Percentiles rank a stretch among this genome's conserved stretches.
Evolutionary conservation across 78 protist species (phyloP).

Genomic region (Dictyostelium intermedium): DNA sequence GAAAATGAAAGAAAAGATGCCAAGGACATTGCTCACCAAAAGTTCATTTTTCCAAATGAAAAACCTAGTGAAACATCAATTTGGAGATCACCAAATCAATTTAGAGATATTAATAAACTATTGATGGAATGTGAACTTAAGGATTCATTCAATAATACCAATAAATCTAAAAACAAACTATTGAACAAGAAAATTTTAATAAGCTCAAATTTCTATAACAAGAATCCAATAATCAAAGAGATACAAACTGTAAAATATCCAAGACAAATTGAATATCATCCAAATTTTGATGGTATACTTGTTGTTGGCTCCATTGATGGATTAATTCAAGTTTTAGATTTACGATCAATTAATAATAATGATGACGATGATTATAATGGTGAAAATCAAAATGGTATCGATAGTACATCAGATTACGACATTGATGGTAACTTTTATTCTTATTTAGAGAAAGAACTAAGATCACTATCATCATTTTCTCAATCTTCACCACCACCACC

Average conservation of each 20-base stretch:
- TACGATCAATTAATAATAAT: background rate
- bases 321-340: background rate
- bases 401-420: background rate
- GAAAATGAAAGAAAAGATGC: background rate
- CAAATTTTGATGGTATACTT: background rate
- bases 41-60: background rate
- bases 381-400: background rate
- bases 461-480: background rate
- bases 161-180: background rate
- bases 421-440: background rate
- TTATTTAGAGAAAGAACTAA: background rate
- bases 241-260: background rate
- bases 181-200: background rate
- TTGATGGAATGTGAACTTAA: background rate
- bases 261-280: slow-evolving; percentile 2
- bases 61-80: background rate
- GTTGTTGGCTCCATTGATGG: background rate
- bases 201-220: background rate
- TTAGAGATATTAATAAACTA: background rate
- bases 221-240: background rate
- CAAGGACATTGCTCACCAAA: background rate
- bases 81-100: background rate
- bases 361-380: background rate
- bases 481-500: background rate
- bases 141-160: background rate